phyloP scores from a whole-genome alignment of 2,329 filamentous ascomycete species.

The Aschersonia sp. region DNA sequence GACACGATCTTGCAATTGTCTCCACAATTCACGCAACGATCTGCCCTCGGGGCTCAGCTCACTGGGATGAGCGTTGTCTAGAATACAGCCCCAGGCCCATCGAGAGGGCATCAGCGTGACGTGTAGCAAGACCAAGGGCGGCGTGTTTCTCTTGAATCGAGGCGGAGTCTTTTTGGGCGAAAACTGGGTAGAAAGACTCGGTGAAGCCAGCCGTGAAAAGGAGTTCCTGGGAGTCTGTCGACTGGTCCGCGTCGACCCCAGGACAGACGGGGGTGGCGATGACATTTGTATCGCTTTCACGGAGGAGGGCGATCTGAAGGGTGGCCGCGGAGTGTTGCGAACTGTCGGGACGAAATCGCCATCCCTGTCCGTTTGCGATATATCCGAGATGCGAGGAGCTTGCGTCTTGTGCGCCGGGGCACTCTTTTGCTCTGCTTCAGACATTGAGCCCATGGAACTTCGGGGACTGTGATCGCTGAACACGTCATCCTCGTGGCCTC shows the following conservation, averaged over 20 bases:
- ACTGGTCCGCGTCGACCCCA: slow-evolving; percentile 39
- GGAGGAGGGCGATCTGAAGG: slow-evolving; percentile 55
- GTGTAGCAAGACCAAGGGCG: slow-evolving; percentile 63
- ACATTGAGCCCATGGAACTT: slow-evolving; percentile 40
- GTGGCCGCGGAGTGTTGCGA: slow-evolving; percentile 43
- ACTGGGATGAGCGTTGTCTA: slow-evolving; percentile 26
- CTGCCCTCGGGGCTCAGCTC: slow-evolving; percentile 32
- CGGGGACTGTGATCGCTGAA: slow-evolving; percentile 44
- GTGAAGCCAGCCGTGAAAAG: slow-evolving; percentile 43
- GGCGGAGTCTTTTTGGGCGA: slow-evolving; percentile 44
- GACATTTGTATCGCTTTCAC: slow-evolving; percentile 60
- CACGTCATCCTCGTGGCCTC: slow-evolving; percentile 39
- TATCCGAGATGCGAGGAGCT: slow-evolving; percentile 32
- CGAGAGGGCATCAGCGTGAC: slow-evolving; percentile 60
- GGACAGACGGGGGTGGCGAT: slow-evolving; percentile 45
- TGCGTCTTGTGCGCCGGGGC: slow-evolving; percentile 11
- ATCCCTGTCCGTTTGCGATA: slow-evolving; percentile 31
- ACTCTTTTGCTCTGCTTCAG: slow-evolving; percentile 18
- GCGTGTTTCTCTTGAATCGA: slow-evolving; percentile 40
- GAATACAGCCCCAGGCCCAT: slow-evolving; percentile 45
- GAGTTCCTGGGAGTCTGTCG: slow-evolving; percentile 32
- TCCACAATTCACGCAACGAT: slow-evolving; percentile 47
- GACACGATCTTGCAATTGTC: slow-evolving; percentile 53
- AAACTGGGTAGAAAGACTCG: slow-evolving; percentile 33
- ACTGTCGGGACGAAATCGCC: slow-evolving; percentile 38